Evolutionary conservation across 2,329 filamentous ascomycete species (phyloP), one percentile per base, ranked within the genome.

Genomic region (Diaporthe sp.): DNA sequence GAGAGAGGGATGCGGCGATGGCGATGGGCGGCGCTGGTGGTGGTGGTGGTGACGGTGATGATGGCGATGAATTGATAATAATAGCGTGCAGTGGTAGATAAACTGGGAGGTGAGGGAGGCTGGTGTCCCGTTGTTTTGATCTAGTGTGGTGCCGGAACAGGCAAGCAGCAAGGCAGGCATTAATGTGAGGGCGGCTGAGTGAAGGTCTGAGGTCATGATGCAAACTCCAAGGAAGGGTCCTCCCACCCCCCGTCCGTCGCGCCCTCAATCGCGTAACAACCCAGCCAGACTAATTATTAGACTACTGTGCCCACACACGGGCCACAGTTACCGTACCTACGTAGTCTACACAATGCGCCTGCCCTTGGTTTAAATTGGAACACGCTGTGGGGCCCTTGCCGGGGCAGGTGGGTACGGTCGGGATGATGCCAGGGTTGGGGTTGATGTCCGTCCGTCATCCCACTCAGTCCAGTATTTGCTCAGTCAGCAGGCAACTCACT

Each of bases 121-220:
- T 68, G 65, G 65, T 68, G 31, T 68, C 22, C 65, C 47, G 65
- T 53, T 68, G 47, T 68, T 68, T 53, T 68, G 65, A 53, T 68
- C 65, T 68, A 68, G 65, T 68, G 65, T 53, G 34, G 65, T 68
- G 65, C 65, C 65, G 65, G 65, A 68, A 53, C 31, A 68, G 65
- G 65, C 65, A 68, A 68, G 47, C 31, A 68, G 47, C 65, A 53
- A 68, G 44, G 28, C 61, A 49, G 42, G 61, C 60, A 68, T 39
- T 53, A 15, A 39, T 51, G 61, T 68, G 65, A 68, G 65, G 65
- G 65, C 47, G 65, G 65, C 47, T 68, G 65, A 68, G 44, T 51
- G 44, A 68, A 68, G 47, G 65, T 68, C 65, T 68, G 65, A 68
- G 65, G 65, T 68, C 65, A 68, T 68, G 65, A 68, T 68, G 65